Evolutionary conservation across 352 stramenopile genomes (phyloP).

Genomic region (Phytophthora pini): DNA sequence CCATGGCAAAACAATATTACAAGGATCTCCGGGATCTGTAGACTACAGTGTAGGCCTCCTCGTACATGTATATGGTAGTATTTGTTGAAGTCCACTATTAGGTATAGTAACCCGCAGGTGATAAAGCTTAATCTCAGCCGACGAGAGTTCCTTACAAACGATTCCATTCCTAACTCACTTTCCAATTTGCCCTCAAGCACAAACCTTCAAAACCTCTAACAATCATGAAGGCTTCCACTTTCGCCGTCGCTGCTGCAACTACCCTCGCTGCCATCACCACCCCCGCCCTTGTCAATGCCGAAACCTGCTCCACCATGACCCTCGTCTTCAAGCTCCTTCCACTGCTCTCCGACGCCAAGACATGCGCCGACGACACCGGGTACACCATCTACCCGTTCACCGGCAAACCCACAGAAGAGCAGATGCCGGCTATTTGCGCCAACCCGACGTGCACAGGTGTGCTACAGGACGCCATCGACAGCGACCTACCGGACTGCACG

Average conservation of each 20-base stretch:
- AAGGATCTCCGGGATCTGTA: too few relatives aligned
- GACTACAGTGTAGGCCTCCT: too few relatives aligned
- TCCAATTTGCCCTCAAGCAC: background rate
- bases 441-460: conserved; percentile 38
- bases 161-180: background rate
- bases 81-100: too few relatives aligned
- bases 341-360: conserved; percentile 37
- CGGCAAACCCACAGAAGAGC: conserved; percentile 34
- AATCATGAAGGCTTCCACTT: conserved; percentile 39
- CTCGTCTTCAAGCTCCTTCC: conserved; percentile 36
- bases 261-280: conserved; percentile 19
- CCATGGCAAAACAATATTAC: too few relatives aligned
- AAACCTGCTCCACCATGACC: conserved; percentile 35
- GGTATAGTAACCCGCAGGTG: too few relatives aligned
- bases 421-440: conserved; percentile 32
- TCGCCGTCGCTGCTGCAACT: conserved; percentile 23
- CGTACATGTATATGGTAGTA: too few relatives aligned
- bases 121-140: too few relatives aligned
- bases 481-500: conserved; percentile 39
- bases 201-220: background rate
- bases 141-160: too few relatives aligned
- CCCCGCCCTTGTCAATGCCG: conserved; percentile 18
- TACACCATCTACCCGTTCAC: conserved; percentile 32
- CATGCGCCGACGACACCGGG: conserved; percentile 23
- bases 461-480: conserved; percentile 26